Evolutionary conservation across 2,329 filamentous ascomycete genomes (phyloP).

Genomic region (Orbilia brochopaga): DNA sequence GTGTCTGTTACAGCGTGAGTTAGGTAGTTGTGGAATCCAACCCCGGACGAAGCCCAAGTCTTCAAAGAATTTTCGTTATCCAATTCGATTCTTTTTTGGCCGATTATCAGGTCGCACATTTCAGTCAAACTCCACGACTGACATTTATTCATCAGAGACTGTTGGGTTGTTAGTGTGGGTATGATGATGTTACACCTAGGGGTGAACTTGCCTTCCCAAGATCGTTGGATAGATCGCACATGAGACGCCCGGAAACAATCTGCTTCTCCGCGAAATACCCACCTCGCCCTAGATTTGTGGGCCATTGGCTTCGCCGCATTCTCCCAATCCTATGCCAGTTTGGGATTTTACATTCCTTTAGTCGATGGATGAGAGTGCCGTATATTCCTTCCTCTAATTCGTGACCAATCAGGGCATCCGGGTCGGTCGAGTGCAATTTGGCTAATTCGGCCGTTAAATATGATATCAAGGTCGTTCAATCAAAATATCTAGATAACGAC

Average conservation of each 20-base stretch:
- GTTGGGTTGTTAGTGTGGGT: constrained; percentile 12
- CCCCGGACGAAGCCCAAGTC: constrained; percentile 81
- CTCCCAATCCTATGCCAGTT: constrained; percentile 94
- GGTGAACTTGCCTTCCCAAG: constrained; percentile 72
- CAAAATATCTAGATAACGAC: too few relatives aligned
- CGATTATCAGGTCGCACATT: constrained; percentile 92
- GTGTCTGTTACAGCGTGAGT: constrained; percentile 94
- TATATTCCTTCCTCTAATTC: constrained; percentile 98
- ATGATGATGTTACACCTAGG: constrained; percentile 54
- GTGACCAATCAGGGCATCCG: constrained; percentile 91
- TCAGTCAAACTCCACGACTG: constrained; percentile 98
- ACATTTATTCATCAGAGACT: constrained; percentile 92
- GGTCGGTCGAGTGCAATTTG: constrained; percentile 83
- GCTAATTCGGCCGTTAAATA: constrained; percentile 15
- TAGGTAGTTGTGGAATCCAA: constrained; percentile 89
- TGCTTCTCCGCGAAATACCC: constrained; percentile 94
- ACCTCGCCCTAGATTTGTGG: constrained; percentile 81
- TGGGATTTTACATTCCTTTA: constrained; percentile 87
- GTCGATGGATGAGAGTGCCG: constrained; percentile 81
- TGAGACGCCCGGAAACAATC: constrained; percentile 81
- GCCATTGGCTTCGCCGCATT: constrained; percentile 83
- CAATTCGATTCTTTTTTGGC: constrained; percentile 77
- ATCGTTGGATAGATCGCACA: constrained; percentile 95
- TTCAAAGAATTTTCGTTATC: constrained; percentile 87
- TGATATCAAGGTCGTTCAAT: not conserved